Evolutionary conservation across 768 basidiomycete genomes (phyloP), one percentile per base, ranked within the genome.

Genomic region (Polyporus arcularius): DNA sequence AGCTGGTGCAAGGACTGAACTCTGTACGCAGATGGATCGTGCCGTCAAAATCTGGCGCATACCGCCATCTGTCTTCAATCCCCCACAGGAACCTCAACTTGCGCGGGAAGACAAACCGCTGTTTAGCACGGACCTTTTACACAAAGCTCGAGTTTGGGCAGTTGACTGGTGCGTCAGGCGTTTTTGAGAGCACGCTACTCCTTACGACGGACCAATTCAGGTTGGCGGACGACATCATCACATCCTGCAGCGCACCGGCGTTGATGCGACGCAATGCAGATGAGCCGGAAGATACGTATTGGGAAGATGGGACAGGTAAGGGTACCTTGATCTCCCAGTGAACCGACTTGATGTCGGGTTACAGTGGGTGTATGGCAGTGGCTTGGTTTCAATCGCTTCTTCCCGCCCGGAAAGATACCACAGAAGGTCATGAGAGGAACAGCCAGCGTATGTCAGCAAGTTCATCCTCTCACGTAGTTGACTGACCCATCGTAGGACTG

Each of bases 11-110:
- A 16, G 12, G n/a, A 15, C 28, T 45, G 12, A 3, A 26, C 21
- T 26, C 21, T 26, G 28, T 21, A 35, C 18, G 26, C 55, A 92
- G 90, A 76, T 90, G 64, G 91, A 93, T 64, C 82, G 89, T 59
- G 75, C 79, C 3, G 82, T 91, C 38, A 92, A 92, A 72, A 89
- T 93, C 6, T 93, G 91, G 91, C 75, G 79, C 48, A 72, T 88
- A 18, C 80, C 82, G 28, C 73, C 71, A 2, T 75, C 3, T 71
- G 77, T n/a, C 62, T 70, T 52, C 73, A 86, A 43, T 21, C 46
- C 14, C 14, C 52, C 7, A 49, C 54, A 8, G 52, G 48, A 12
- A 38, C 62, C 62, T 4, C 50, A 41, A 14, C 32, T 63, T 6
- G 74, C 76, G 50, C 79, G 88, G 38, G 86, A 88, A 70, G 90